phyloP scores from a whole-genome alignment of 352 stramenopile genomes.

The Thalassiosira mediterranea region DNA sequence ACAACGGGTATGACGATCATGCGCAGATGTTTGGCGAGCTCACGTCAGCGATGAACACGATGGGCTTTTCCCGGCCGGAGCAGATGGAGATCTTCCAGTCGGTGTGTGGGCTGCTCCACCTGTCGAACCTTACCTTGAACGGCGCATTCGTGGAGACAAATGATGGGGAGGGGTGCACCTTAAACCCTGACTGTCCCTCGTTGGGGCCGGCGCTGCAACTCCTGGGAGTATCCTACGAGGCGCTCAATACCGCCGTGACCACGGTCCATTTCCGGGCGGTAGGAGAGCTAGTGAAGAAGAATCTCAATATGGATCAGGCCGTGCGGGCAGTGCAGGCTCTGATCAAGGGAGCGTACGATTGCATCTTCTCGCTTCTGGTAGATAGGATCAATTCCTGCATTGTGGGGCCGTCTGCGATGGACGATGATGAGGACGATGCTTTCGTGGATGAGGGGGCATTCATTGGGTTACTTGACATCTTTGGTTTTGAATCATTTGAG shows the following conservation, averaged over 20 bases:
- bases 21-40: constrained; percentile 71
- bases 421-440: neutral
- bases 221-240: constrained; percentile 88
- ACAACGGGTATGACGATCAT: constrained; percentile 80
- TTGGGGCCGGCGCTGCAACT: constrained; percentile 86
- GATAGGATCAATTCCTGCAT: constrained; percentile 91
- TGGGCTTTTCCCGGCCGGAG: constrained; percentile 82
- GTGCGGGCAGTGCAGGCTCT: constrained; percentile 91
- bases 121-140: constrained; percentile 90
- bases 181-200: constrained; percentile 66
- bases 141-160: constrained; percentile 67
- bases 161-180: constrained; percentile 75
- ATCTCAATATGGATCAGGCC: constrained; percentile 66
- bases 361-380: constrained; percentile 96
- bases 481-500: constrained; percentile 97
- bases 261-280: constrained; percentile 90
- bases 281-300: constrained; percentile 83
- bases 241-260: constrained; percentile 90
- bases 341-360: constrained; percentile 93
- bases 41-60: constrained; percentile 63
- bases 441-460: constrained; percentile 39
- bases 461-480: constrained; percentile 93
- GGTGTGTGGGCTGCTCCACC: constrained; percentile 90
- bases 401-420: constrained; percentile 1
- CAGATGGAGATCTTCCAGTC: constrained; percentile 91